Percentiles rank a stretch among this genome's conserved stretches.
Conservation (phyloP, 495 filamentous ascomycete species). For the Hypoxylon subgilvum region DNA sequence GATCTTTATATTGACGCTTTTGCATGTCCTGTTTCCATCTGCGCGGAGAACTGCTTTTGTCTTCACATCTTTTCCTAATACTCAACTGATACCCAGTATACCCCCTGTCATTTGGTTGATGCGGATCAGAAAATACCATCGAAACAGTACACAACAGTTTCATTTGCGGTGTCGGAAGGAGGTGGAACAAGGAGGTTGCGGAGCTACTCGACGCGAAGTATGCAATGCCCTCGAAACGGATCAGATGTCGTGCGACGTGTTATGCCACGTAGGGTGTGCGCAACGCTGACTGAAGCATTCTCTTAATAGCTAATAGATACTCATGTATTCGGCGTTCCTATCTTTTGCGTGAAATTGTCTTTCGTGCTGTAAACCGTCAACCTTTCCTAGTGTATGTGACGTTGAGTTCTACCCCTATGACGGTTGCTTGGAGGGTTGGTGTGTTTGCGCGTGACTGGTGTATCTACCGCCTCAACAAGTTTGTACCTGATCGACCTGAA, state of each 20-base stretch:
- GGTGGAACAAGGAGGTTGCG: conserved; percentile 25
- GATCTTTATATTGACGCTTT: conserved; percentile 44
- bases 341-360: not conserved
- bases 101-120: conserved; percentile 44
- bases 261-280: conserved; percentile 33
- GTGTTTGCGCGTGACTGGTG: too few relatives aligned
- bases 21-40: conserved; percentile 41
- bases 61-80: conserved; percentile 44
- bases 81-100: conserved; percentile 49
- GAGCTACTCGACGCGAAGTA: conserved; percentile 16
- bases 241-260: conserved; percentile 34
- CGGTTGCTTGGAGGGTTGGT: too few relatives aligned
- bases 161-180: conserved; percentile 31
- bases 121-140: conserved; percentile 38
- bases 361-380: not conserved
- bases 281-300: conserved; percentile 37
- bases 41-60: conserved; percentile 42
- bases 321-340: conserved; percentile 37
- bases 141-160: conserved; percentile 37
- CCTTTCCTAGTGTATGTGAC: too few relatives aligned
- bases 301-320: conserved; percentile 49
- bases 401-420: too few relatives aligned
- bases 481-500: too few relatives aligned
- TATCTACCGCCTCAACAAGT: too few relatives aligned
- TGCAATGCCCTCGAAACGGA: conserved; percentile 27